Evolutionary conservation across 257 asterid genomes (phyloP).

Genomic region (Solanum tacnaense): DNA sequence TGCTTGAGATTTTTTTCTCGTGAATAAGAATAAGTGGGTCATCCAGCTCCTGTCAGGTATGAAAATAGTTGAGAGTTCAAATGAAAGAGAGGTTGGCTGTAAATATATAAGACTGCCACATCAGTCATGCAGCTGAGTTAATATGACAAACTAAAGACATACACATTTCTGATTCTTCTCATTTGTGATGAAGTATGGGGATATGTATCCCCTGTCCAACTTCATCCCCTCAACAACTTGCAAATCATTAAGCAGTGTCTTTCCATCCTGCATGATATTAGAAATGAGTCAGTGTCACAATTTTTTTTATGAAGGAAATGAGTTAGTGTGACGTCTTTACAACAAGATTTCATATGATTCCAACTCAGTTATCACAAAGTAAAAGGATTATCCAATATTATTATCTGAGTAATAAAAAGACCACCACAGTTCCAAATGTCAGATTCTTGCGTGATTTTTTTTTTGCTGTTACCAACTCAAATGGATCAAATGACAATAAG

Average conservation of each 20-base stretch:
- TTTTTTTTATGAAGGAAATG: background rate
- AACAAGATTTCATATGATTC: background rate
- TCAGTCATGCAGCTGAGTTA: background rate
- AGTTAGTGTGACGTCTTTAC: background rate
- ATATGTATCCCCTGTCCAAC: slow-evolving; percentile 50
- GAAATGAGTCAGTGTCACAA: background rate
- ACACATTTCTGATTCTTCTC: slow-evolving; percentile 48
- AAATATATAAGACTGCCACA: background rate
- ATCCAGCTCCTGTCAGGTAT: slow-evolving; percentile 32
- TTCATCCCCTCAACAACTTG: slow-evolving; percentile 65
- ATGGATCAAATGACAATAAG: background rate
- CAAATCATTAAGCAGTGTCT: slow-evolving; percentile 39
- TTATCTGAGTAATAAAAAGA: background rate
- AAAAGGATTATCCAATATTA: background rate
- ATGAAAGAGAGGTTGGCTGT: background rate
- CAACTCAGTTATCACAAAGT: background rate
- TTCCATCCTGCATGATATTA: slow-evolving; percentile 31
- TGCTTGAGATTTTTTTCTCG: slow-evolving; percentile 42
- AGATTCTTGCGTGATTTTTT: background rate
- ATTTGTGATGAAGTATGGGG: slow-evolving; percentile 49
- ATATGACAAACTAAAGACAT: background rate
- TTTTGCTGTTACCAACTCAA: background rate
- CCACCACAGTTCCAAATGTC: background rate
- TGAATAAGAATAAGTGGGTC: slow-evolving; percentile 45
- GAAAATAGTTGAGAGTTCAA: background rate